Percentiles rank a stretch among this genome's conserved stretches.
Conservation (phyloP, 73 alveolate genomes). For the Paramecium caudatum region DNA sequence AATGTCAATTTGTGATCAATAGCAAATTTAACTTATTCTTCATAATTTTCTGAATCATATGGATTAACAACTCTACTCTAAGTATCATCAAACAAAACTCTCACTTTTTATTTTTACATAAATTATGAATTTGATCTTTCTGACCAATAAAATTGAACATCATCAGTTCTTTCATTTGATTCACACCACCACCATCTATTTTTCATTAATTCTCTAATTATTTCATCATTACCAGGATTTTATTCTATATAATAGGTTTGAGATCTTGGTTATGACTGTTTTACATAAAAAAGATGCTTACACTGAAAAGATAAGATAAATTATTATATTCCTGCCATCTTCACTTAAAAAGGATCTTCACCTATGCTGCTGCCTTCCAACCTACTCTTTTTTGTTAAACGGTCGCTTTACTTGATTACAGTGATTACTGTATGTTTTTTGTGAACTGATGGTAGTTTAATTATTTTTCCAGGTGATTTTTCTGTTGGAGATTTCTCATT, state of each 20-base stretch:
- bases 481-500: not conserved
- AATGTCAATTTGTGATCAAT: not conserved
- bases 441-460: not conserved
- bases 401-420: not conserved
- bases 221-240: not conserved
- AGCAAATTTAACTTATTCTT: not conserved
- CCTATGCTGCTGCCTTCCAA: slow-evolving; percentile 12
- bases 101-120: not conserved
- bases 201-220: not conserved
- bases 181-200: slow-evolving; percentile 59
- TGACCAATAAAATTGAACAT: slow-evolving; percentile 40
- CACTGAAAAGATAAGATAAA: not conserved
- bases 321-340: not conserved
- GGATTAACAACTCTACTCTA: not conserved
- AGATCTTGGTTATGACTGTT: slow-evolving; percentile 5
- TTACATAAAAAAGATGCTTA: not conserved
- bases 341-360: not conserved
- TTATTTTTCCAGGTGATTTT: not conserved
- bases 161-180: slow-evolving; percentile 3
- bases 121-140: not conserved
- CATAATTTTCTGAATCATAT: not conserved
- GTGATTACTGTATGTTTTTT: not conserved
- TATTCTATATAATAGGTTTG: not conserved
- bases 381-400: not conserved
- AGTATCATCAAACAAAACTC: not conserved